Percentiles rank a stretch among this genome's conserved stretches.
phyloP scores from a whole-genome alignment of 345 rosid species.

The Pugionium dolabratum region DNA sequence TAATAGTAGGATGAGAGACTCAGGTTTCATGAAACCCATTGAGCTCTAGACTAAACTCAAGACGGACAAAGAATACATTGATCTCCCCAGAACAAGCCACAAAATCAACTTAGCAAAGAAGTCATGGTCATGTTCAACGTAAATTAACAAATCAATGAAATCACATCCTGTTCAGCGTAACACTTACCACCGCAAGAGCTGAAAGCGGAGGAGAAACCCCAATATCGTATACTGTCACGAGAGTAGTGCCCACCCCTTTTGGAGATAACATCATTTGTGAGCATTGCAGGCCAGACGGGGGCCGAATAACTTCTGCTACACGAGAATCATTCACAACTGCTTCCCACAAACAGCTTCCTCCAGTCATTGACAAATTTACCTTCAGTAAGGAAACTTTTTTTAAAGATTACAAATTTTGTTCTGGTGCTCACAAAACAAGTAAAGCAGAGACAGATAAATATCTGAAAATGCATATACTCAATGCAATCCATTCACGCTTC shows the following conservation, averaged over 20 bases:
- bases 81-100: conserved; percentile 11
- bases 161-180: conserved; percentile 19
- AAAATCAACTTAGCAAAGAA: neutral
- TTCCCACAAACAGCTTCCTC: conserved; percentile 93
- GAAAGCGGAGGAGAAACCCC: conserved; percentile 74
- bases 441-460: conserved; percentile 7
- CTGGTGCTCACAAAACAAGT: conserved; percentile 16
- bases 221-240: conserved; percentile 71
- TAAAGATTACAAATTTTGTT: conserved; percentile 13
- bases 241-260: conserved; percentile 79
- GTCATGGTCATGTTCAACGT: conserved; percentile 2
- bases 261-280: conserved; percentile 69
- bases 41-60: conserved; percentile 1
- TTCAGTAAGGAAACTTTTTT: conserved; percentile 38
- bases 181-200: conserved; percentile 72
- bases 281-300: conserved; percentile 78
- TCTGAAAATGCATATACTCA: conserved; percentile 12
- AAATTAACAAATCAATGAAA: conserved; percentile 18
- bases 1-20: conserved; percentile 28
- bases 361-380: conserved; percentile 82
- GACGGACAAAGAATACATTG: conserved; percentile 11
- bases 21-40: conserved; percentile 8
- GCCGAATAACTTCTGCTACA: conserved; percentile 71
- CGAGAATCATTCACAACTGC: conserved; percentile 74
- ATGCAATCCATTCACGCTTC: conserved; percentile 18